Conservation (phyloP, 306 rosid genomes). For the Fragaria vesca region DNA sequence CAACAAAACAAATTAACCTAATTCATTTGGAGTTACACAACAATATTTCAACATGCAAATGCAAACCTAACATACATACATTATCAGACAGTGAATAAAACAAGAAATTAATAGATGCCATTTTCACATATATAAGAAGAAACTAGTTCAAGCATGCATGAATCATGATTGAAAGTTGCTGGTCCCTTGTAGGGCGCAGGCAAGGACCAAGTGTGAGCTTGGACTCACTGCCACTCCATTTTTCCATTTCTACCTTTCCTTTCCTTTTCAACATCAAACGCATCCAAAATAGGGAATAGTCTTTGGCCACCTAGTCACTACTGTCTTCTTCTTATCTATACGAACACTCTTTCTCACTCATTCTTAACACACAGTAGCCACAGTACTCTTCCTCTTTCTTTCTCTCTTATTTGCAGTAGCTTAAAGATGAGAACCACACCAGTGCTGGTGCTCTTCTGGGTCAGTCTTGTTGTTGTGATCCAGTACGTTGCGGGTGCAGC, state of each 20-base stretch:
- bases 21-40: no score
- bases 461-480: background rate
- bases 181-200: background rate
- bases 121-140: background rate
- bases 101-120: background rate
- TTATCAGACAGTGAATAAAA: no score
- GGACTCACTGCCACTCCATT: background rate
- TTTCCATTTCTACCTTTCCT: background rate
- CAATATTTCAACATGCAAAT: no score
- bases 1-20: no score
- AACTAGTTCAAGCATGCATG: background rate
- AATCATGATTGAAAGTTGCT: background rate
- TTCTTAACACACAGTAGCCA: background rate
- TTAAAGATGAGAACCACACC: slow-evolving; percentile 17
- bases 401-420: background rate
- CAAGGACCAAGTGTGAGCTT: background rate
- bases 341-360: background rate
- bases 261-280: background rate
- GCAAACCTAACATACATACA: no score
- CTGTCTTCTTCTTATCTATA: background rate
- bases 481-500: slow-evolving; percentile 31
- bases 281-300: no score
- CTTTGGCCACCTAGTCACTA: no score
- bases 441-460: background rate
- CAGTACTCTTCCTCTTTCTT: background rate